Conservation (phyloP, 129 eudicot genomes). For the Flaveria ramosissima region DNA sequence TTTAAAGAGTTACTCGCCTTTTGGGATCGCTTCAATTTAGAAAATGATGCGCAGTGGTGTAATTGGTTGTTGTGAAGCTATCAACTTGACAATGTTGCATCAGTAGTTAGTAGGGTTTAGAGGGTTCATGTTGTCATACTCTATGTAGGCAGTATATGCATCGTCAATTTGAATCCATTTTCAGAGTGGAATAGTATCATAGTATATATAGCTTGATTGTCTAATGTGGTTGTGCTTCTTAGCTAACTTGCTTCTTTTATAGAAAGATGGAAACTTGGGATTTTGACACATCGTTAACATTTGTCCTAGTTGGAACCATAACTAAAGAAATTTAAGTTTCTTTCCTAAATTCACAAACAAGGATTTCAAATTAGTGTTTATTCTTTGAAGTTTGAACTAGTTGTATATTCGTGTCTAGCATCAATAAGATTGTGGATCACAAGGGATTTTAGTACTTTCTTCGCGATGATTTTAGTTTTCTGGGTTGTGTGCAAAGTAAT, state of each 20-base stretch:
- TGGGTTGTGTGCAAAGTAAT: conserved; percentile 11
- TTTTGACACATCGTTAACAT: neutral
- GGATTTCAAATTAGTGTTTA: neutral
- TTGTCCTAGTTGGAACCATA: neutral
- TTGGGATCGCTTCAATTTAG: neutral
- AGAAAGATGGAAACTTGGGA: conserved; percentile 4
- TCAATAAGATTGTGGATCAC: neutral
- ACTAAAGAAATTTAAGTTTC: neutral
- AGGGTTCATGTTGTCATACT: conserved; percentile 3
- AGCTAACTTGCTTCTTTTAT: conserved; percentile 1
- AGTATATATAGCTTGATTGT: neutral
- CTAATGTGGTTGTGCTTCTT: neutral
- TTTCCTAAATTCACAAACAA: neutral
- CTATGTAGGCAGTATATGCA: neutral
- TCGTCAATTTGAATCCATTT: neutral
- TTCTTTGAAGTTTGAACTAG: neutral
- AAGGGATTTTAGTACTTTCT: neutral
- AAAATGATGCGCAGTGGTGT: neutral
- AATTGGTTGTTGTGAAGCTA: neutral
- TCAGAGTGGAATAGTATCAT: neutral
- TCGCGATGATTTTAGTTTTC: neutral
- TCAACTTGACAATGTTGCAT: conserved; percentile 1
- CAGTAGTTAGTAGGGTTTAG: neutral
- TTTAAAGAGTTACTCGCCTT: neutral
- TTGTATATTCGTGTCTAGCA: conserved; percentile 1